Evolutionary conservation across 2,329 filamentous ascomycete genomes (phyloP), one percentile per base, ranked within the genome.

Genomic region (Colletotrichum agaves): DNA sequence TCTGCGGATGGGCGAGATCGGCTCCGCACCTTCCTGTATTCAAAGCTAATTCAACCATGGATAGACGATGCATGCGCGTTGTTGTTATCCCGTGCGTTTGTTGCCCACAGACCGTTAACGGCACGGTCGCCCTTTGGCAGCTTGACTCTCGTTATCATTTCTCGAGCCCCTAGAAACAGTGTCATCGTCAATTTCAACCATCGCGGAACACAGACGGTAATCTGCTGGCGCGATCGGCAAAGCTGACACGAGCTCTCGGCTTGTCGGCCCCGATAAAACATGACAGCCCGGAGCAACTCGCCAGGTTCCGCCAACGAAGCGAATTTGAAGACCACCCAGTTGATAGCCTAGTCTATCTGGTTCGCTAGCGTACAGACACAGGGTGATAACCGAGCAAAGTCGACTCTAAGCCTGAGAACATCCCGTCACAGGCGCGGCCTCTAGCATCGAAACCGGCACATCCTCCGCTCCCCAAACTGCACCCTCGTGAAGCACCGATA

Each of bases 1-100:
- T 69, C 56, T 61, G 65, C 31, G 31, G 55, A 44, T 66, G 41
- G 43, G n/a, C 37, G 43, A 55, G 62, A 69, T 69, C 56, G 55
- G 43, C 56, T 67, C 66, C 62, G 55, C 56, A 67, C 56, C 33
- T 17, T 53, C 13, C 37, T 59, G 39, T 64, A 59, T 59, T 64
- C 53, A 55, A 64, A 67, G 61, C 59, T 15, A 53, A 50, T n/a
- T 61, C 15, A 21, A 41, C 58, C 58, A 61, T 43, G 46, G 47
- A 55, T 53, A 11, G 47, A 61, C 35, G 59, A 61, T 61, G 59
- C 59, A 53, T 33, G n/a, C 46, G 43, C 15, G 19, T 33, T 49
- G 19, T 33, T 49, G 27, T 10, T 44, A 17, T 43, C 27, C 17
- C 53, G 41, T 31, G 39, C 21, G 35, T 19, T 35, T 23, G n/a